Percentiles rank a stretch among this genome's conserved stretches.
Conservation (phyloP, 352 stramenopile species). For the Phytophthora europaea region DNA sequence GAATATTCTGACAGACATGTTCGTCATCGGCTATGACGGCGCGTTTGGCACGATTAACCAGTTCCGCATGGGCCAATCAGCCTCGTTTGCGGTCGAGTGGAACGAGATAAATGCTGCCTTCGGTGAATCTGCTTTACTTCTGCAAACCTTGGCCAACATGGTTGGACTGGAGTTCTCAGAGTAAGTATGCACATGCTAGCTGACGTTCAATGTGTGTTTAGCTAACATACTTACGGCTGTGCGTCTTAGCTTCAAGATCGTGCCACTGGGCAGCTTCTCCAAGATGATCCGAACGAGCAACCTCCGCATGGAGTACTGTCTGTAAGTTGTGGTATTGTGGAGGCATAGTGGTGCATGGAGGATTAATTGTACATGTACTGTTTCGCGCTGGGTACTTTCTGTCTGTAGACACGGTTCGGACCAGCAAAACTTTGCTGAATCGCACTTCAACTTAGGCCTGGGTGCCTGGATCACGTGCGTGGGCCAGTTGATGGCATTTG, state of each 20-base stretch:
- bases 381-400: slow-evolving; percentile 30
- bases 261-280: slow-evolving; percentile 88
- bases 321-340: slow-evolving; percentile 61
- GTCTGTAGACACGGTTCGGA: slow-evolving; percentile 81
- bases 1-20: slow-evolving; percentile 82
- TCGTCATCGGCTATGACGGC: slow-evolving; percentile 78
- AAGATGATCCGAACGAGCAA: slow-evolving; percentile 87
- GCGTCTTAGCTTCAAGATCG: slow-evolving; percentile 78
- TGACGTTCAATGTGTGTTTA: slow-evolving; percentile 2
- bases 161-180: slow-evolving; percentile 76
- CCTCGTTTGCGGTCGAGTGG: slow-evolving; percentile 76
- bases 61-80: slow-evolving; percentile 80
- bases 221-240: slow-evolving; percentile 11
- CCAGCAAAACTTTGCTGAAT: slow-evolving; percentile 87
- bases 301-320: slow-evolving; percentile 83
- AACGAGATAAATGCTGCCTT: slow-evolving; percentile 91
- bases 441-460: slow-evolving; percentile 88
- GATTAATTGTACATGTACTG: neutral
- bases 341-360: slow-evolving; percentile 2
- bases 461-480: slow-evolving; percentile 85
- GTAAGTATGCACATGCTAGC: slow-evolving; percentile 46
- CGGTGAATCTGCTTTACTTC: slow-evolving; percentile 75
- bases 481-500: slow-evolving; percentile 68
- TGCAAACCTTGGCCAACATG: slow-evolving; percentile 68
- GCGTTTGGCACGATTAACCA: slow-evolving; percentile 88